Conservation (phyloP, 257 asterid genomes). For the Rhazya stricta region DNA sequence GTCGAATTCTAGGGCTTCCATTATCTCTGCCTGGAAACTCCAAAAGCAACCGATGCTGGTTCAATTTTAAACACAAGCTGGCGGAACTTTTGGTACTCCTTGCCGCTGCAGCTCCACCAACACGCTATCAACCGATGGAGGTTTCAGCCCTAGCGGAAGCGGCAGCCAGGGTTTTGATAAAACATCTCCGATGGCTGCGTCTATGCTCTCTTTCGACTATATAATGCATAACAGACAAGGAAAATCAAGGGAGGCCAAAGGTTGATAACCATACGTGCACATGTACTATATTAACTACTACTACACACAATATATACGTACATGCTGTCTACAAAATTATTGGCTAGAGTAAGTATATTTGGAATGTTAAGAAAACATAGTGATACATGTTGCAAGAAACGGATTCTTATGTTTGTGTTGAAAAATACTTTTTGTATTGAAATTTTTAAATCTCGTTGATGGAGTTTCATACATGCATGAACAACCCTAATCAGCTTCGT, state of each 20-base stretch:
- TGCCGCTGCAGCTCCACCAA: slow-evolving; percentile 77
- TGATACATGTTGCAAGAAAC: too few relatives aligned
- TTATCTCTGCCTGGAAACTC: slow-evolving; percentile 3
- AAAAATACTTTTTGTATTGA: too few relatives aligned
- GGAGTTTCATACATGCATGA: too few relatives aligned
- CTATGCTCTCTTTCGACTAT: slow-evolving; percentile 94
- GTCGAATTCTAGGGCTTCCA: slow-evolving; percentile 48
- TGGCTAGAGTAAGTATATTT: too few relatives aligned
- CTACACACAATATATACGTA: too few relatives aligned
- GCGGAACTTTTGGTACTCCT: slow-evolving; percentile 79
- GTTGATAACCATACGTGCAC: neutral
- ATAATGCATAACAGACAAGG: neutral
- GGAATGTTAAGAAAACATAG: too few relatives aligned
- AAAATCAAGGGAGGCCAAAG: neutral
- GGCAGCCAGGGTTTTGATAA: slow-evolving; percentile 91
- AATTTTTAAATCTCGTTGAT: too few relatives aligned
- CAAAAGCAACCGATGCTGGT: neutral
- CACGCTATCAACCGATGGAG: slow-evolving; percentile 70
- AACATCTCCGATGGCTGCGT: slow-evolving; percentile 90
- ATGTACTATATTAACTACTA: too few relatives aligned
- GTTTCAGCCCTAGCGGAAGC: slow-evolving; percentile 87
- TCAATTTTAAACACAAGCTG: slow-evolving; percentile 36
- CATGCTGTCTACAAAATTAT: too few relatives aligned
- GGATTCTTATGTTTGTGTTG: too few relatives aligned
- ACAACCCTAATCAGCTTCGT: too few relatives aligned